Evolutionary conservation across 1,139 yeast species (phyloP), one percentile per base, ranked within the genome.

Genomic region (Eremothecium coryli): DNA sequence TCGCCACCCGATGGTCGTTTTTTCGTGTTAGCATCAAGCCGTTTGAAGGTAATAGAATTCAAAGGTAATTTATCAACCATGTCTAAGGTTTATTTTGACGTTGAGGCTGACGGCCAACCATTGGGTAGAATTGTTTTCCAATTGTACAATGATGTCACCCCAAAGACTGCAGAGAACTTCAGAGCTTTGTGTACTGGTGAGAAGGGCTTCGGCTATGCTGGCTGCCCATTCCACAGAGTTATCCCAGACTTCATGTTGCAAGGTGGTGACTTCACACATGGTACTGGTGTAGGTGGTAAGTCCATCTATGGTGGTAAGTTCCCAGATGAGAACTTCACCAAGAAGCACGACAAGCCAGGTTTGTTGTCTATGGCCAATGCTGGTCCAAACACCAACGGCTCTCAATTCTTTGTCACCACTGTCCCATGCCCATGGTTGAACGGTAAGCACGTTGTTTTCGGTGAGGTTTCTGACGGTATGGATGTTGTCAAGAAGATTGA

Each of bases 191-290:
- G 82, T 24, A 62, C 71, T 38, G 68, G 71, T 11, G 84, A 77
- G 48, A 75, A 80, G 31, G 60, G 64, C 24, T 67, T 71, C 45
- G 94, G 94, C 47, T 84, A 81, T 74, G 78, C 81, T 59, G 74
- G 73, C 50, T 82, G 93, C 21, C 67, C 75, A 46, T 86, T 86
- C 86, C 96, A 86, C 76, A 78, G 96, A 66, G 88, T 86, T 48
- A 86, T 86, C 56, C 90, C 93, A 55, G 73, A 80, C 55, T 86
- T 86, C 68, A 86, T 86, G 96, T 73, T 86, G 62, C 96, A 86
- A 69, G 96, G 96, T 64, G 96, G 96, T 68, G 96, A 86, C 65
- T 85, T 86, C 70, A 85, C 94, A 63, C 71, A 79, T 59, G 79
- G 85, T 57, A 82, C 79, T 63, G 96, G 96, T 50, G 82, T 93